A percentile compares a stretch with the other conserved stretches of the same genome.
phyloP scores from a whole-genome alignment of 2,329 filamentous ascomycete species.

The Sporothrix protearum region DNA sequence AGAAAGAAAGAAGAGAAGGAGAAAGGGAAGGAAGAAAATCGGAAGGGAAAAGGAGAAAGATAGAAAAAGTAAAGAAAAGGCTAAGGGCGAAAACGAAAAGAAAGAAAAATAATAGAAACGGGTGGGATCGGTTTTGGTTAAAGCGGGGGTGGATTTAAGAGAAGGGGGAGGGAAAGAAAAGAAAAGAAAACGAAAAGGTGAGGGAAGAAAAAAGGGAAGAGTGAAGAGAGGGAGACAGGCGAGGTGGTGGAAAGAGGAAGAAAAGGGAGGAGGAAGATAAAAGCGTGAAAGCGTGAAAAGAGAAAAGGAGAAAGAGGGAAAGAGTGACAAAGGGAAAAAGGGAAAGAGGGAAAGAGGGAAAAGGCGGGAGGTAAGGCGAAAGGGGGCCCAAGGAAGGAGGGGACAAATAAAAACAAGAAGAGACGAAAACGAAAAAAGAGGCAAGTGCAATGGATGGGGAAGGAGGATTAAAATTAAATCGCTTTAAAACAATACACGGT shows the following conservation, averaged over 20 bases:
- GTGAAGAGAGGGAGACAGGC: neutral
- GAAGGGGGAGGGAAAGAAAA: conserved; percentile 12
- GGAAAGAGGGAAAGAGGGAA: neutral
- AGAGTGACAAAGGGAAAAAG: neutral
- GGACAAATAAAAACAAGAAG: neutral
- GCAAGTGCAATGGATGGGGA: neutral
- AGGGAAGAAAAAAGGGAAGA: neutral
- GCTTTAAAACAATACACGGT: neutral
- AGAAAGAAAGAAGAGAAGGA: neutral
- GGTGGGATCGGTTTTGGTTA: conserved; percentile 3
- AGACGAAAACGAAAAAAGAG: neutral
- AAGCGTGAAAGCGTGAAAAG: neutral
- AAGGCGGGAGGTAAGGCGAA: neutral
- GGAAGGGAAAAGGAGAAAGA: neutral
- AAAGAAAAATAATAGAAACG: conserved; percentile 5
- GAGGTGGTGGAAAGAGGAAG: neutral
- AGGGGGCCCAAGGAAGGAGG: too few relatives aligned
- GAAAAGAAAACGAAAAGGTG: neutral
- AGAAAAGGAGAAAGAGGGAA: neutral
- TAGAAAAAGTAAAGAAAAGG: neutral
- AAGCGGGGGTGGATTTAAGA: conserved; percentile 19
- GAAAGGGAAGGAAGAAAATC: neutral
- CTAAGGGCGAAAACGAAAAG: neutral
- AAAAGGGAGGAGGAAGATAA: neutral
- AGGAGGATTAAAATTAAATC: neutral